Base-by-base conservation (phyloP, 2,329 filamentous ascomycete genomes). In the Neonectria punicea region DNA sequence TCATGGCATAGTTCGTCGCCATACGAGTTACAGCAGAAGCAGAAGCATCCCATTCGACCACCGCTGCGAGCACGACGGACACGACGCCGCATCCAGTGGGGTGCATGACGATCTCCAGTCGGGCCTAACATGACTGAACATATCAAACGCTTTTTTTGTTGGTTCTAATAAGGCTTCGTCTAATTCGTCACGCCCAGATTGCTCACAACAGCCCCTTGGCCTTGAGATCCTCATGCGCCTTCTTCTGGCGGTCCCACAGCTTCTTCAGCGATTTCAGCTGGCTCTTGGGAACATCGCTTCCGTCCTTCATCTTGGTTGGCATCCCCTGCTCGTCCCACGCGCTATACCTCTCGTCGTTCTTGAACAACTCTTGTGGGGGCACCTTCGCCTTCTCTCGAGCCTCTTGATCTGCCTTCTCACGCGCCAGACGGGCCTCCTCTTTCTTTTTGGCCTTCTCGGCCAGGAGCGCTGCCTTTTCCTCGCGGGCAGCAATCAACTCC, bases 191-290 rank as follows among this genome's bases (percentile, higher is more conserved):
- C 43, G 25, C 18, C 43, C 25, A 18, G n/a, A 30, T 16, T 22
- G 2, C 53, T 57, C 67, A 75, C 66, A 73, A 62, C 57, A 77
- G 51, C 53, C 76, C 77, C 69, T 79, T 80, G 16, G 76, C 76
- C 68, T 79, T 79, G 34, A 79, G 68, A 65, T 90, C 88, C 68
- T 94, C 91, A 77, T 94, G 90, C 63, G 87, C 78, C 85, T 95
- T 97, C 85, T 94, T 96, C 83, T 98, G 95, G 77, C 86, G 90
- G 73, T 97, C 92, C 93, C 93, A 97, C 61, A 93, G 90, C 84
- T 98, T 98, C 81, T 85, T 90, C 72, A 97, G 79, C 83, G 93
- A 94, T 86, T 98, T 98, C 55, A 82, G 75, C 75, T 89, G 87
- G 65, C 87, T 92, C 84, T 97, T 97, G 5, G 92, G 87, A 41